Evolutionary conservation across 2,329 filamentous ascomycete species (phyloP).

Genomic region (Cephalotrichum gorgonifer): DNA sequence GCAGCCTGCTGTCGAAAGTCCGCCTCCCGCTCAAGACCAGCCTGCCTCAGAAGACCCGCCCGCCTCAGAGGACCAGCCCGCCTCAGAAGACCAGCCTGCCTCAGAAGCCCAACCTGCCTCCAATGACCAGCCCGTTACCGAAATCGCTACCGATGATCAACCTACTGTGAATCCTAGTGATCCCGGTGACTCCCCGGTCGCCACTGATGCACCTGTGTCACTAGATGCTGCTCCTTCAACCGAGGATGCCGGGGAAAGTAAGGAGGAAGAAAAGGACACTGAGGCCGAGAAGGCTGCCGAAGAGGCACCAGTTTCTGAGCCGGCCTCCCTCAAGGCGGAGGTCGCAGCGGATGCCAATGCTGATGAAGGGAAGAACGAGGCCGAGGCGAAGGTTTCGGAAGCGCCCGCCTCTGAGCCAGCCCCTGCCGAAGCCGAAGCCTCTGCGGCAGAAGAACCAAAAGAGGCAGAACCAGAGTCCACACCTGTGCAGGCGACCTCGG

Average conservation of each 20-base stretch:
- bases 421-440: background rate
- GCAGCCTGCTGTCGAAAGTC: background rate
- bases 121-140: background rate
- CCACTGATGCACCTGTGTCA: background rate
- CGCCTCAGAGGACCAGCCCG: background rate
- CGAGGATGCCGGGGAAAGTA: background rate
- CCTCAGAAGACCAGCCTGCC: background rate
- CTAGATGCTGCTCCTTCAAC: background rate
- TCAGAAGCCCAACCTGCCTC: background rate
- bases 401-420: background rate
- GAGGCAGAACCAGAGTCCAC: background rate
- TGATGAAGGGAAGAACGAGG: background rate
- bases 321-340: background rate
- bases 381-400: background rate
- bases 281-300: conserved; percentile 1
- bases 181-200: background rate
- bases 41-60: background rate
- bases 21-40: background rate
- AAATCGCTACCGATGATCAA: background rate
- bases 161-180: background rate
- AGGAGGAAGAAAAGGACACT: background rate
- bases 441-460: background rate
- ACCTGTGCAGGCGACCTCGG: no score
- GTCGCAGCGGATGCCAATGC: background rate
- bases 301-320: background rate